Conservation (phyloP, 371 early-diverging fungal species). For the Mucor velutinosus region DNA sequence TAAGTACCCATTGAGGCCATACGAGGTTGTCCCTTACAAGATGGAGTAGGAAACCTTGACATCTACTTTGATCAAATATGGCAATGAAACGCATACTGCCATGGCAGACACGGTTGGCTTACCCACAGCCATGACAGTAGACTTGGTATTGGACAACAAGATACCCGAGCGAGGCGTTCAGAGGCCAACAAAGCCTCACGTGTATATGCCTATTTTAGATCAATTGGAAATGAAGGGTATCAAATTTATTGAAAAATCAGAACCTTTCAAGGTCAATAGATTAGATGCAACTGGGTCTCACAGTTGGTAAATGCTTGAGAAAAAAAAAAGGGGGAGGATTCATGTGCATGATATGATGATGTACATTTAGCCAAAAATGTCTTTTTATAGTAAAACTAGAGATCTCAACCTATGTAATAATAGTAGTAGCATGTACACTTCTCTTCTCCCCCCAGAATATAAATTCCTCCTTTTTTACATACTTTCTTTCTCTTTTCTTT, state of each 20-base stretch:
- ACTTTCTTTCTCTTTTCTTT: neutral
- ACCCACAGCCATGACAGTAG: slow-evolving; percentile 88
- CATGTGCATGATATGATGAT: neutral
- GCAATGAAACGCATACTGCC: slow-evolving; percentile 75
- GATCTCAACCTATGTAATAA: neutral
- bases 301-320: slow-evolving; percentile 6
- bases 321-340: neutral
- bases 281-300: slow-evolving; percentile 34
- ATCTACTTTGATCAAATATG: slow-evolving; percentile 79
- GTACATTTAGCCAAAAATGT: neutral
- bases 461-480: neutral
- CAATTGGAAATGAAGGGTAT: slow-evolving; percentile 76
- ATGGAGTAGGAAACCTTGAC: slow-evolving; percentile 58
- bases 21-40: neutral
- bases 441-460: neutral
- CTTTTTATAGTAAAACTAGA: neutral
- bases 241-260: slow-evolving; percentile 64
- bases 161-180: slow-evolving; percentile 71
- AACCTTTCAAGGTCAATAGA: slow-evolving; percentile 17
- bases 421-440: neutral
- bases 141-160: slow-evolving; percentile 74
- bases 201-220: slow-evolving; percentile 77
- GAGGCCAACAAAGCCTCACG: slow-evolving; percentile 74
- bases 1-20: neutral
- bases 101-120: slow-evolving; percentile 93